These are phyloP conservation scores for Aureobasidium sp. DNA, from an alignment of 2,329 filamentous ascomycete species.

Conservation along the genomic window DNA sequence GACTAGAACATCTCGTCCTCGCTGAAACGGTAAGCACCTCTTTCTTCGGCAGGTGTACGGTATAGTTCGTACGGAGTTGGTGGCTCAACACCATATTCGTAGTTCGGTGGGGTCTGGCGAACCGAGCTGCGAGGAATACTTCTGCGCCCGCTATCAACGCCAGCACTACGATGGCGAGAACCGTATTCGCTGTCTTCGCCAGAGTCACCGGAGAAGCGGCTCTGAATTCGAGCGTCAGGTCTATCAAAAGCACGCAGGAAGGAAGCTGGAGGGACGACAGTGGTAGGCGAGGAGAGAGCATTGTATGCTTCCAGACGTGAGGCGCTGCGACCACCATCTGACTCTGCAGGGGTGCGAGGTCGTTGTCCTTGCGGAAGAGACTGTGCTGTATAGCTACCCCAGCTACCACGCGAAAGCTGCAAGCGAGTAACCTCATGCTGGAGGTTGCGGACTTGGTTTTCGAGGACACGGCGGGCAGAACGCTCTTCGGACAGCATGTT, in stretches of 20 bases:
- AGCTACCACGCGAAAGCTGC: slow-evolving; percentile 6
- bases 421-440: slow-evolving; percentile 21
- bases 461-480: slow-evolving; percentile 29
- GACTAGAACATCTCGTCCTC: slow-evolving; percentile 23
- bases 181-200: slow-evolving; percentile 16
- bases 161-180: not conserved
- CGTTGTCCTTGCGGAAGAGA: slow-evolving; percentile 15
- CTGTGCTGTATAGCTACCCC: slow-evolving; percentile 14
- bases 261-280: not conserved
- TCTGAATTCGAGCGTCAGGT: slow-evolving; percentile 18
- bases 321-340: slow-evolving; percentile 8
- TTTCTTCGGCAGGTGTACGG: slow-evolving; percentile 25
- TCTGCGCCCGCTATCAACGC: not conserved
- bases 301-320: slow-evolving; percentile 12
- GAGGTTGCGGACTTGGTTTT: slow-evolving; percentile 20
- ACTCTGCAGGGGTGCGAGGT: slow-evolving; percentile 1
- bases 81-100: slow-evolving; percentile 14
- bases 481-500: slow-evolving; percentile 33
- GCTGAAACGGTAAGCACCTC: slow-evolving; percentile 19
- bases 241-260: slow-evolving; percentile 7
- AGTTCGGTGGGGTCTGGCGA: not conserved
- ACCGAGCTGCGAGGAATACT: slow-evolving; percentile 7
- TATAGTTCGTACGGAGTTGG: slow-evolving; percentile 25
- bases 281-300: slow-evolving; percentile 14
- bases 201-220: slow-evolving; percentile 23